Base-by-base conservation (phyloP, 2,329 filamentous ascomycete genomes). In the Phaeoacremonium minimum region DNA sequence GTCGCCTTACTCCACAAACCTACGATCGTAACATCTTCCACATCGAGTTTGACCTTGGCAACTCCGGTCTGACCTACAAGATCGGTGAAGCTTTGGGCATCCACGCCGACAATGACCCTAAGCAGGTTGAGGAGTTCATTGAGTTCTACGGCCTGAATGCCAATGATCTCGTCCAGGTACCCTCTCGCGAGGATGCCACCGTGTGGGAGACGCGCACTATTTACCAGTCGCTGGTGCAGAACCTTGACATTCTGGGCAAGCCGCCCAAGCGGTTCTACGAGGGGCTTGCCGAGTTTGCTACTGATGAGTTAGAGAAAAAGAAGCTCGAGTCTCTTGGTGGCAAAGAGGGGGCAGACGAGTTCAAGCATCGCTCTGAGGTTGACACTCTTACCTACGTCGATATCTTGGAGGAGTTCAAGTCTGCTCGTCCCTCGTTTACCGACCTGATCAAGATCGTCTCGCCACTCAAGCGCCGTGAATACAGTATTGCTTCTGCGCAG, bases 21-120 rank as follows among this genome's bases (percentile, higher is more conserved):
- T 98, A 98, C 58, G 90, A 97, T 63, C 88, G 93, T 51, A 96
- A 98, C 74, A 97, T 98, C 64, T 98, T 98, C 83, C 93, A 98
- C 69, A 97, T 98, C 45, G 93, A 98, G 66, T 98, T 98, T 54
- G 93, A 97, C 56, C 79, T 98, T 16, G 91, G 91, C 42, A 67
- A 83, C 53, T 95, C 91, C 20, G 91, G 90, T 28, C 80, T 98
- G 46, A 95, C 80, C 29, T 98, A 98, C 67, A 87, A 95, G 58
- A 97, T 98, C 53, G 93, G 93, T 39, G 93, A 98, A 68, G 93
- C 93, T 32, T 82, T 98, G 14, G 93, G 93, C 47, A 90, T 98
- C 45, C 93, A 98, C 61, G 87, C 89, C 6, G 87, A 97, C 65
- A 98, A 98, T 63, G 84, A 97, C 59, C 74, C 82, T 32, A 67